These are phyloP conservation scores for Epichloe amarillans DNA, from an alignment of 2,329 filamentous ascomycete species.

Conservation along the genomic window DNA sequence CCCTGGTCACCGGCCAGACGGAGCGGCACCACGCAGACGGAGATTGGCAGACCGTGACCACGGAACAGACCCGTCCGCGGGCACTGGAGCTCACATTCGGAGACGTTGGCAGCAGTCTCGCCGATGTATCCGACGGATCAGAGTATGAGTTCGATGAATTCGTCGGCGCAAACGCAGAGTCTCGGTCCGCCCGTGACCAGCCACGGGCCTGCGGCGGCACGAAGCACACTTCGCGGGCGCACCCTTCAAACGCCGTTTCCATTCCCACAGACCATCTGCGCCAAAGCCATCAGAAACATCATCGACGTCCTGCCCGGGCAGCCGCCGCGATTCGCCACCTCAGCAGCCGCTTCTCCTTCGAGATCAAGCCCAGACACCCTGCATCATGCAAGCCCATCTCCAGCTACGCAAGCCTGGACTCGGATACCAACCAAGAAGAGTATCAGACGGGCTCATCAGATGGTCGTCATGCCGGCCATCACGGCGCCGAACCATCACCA, in stretches of 20 bases:
- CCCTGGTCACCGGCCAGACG: slow-evolving; percentile 7
- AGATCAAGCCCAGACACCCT: slow-evolving; percentile 2
- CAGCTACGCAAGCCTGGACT: slow-evolving; percentile 21
- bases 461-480: not conserved
- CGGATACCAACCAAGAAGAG: slow-evolving; percentile 8
- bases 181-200: not conserved
- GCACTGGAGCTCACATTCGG: slow-evolving; percentile 14
- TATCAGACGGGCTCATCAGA: not conserved
- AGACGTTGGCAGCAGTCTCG: slow-evolving; percentile 29
- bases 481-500: not conserved
- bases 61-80: slow-evolving; percentile 13
- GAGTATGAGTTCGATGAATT: slow-evolving; percentile 9
- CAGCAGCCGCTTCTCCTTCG: slow-evolving; percentile 14
- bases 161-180: not conserved
- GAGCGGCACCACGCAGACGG: slow-evolving; percentile 10
- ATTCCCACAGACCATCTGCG: slow-evolving; percentile 4
- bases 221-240: not conserved
- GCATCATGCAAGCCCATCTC: slow-evolving; percentile 13
- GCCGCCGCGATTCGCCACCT: slow-evolving; percentile 14
- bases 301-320: slow-evolving; percentile 9
- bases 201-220: not conserved
- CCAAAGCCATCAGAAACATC: slow-evolving; percentile 10
- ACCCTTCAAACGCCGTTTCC: not conserved
- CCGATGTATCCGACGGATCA: slow-evolving; percentile 27
- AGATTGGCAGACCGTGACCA: slow-evolving; percentile 26